phyloP scores from a whole-genome alignment of 306 rosid genomes.

The Fagus crenata region DNA sequence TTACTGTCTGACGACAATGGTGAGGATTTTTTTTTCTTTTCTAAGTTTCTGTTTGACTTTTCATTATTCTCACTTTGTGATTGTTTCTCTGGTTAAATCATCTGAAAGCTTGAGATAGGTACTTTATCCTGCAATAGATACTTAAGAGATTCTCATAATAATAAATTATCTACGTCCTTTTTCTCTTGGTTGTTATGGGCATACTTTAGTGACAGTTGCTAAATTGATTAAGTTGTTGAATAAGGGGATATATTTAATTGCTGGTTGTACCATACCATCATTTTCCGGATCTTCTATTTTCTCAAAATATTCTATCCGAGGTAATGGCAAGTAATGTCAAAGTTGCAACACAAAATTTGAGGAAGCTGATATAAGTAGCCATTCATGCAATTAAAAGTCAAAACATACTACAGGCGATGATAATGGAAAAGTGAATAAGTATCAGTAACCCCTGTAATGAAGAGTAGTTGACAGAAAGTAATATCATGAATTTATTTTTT shows the following conservation, averaged over 20 bases:
- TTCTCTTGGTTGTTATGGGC: background rate
- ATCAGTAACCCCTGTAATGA: background rate
- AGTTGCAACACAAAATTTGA: background rate
- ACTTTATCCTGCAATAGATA: background rate
- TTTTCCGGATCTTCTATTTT: background rate
- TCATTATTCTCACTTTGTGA: background rate
- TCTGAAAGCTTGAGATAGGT: background rate
- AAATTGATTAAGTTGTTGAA: background rate
- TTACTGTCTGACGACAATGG: constrained; percentile 77
- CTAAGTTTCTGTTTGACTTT: background rate
- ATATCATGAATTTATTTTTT: background rate
- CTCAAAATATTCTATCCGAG: background rate
- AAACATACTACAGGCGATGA: background rate
- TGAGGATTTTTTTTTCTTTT: constrained; percentile 21
- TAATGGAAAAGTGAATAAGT: background rate
- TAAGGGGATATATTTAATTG: background rate
- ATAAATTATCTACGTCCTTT: background rate
- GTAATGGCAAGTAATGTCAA: background rate
- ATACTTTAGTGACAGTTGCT: background rate
- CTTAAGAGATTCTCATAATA: background rate
- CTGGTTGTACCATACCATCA: background rate
- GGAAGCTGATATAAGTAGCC: background rate
- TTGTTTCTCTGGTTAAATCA: background rate
- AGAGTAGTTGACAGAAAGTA: background rate
- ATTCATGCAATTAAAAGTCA: background rate